These are phyloP conservation scores for Colletotrichum australisinense DNA, from an alignment of 2,329 filamentous ascomycete genomes.

Conservation along the genomic window DNA sequence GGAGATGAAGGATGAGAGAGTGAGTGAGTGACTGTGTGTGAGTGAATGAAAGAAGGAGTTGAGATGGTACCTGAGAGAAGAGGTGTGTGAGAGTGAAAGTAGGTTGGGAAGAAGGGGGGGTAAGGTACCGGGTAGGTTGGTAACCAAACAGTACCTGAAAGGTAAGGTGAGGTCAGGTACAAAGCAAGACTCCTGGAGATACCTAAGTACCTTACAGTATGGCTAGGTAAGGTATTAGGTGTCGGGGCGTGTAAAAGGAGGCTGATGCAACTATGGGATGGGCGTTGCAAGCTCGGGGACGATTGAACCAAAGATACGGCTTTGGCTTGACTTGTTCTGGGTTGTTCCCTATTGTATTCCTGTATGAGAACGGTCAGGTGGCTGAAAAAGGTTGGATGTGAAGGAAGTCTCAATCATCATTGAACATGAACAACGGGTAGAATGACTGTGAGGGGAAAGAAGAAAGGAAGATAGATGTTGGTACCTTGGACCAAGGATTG, in stretches of 20 bases:
- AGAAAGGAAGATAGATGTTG: not conserved
- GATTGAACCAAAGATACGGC: not conserved
- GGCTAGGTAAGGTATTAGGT: not conserved
- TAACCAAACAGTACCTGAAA: not conserved
- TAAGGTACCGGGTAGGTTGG: not conserved
- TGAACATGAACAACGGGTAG: not conserved
- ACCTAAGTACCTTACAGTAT: not conserved
- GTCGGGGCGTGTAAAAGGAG: not conserved
- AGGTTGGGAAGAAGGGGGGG: not conserved
- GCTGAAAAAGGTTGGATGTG: not conserved
- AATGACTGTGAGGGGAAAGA: not conserved
- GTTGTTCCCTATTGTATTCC: constrained; percentile 11
- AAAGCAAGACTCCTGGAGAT: not conserved
- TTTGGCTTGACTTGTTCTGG: constrained; percentile 1
- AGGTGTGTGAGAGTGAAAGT: not conserved
- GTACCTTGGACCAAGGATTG: not conserved
- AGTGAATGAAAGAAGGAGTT: not conserved
- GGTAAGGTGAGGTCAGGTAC: not conserved
- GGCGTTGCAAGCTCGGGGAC: not conserved
- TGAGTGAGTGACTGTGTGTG: not conserved
- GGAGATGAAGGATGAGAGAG: not conserved
- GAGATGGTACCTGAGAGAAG: not conserved
- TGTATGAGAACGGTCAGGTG: not conserved
- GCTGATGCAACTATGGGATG: constrained; percentile 21
- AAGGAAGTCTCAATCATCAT: not conserved